These are phyloP conservation scores for Rosa multiflora DNA, from an alignment of 306 rosid genomes.

Conservation along the genomic window DNA sequence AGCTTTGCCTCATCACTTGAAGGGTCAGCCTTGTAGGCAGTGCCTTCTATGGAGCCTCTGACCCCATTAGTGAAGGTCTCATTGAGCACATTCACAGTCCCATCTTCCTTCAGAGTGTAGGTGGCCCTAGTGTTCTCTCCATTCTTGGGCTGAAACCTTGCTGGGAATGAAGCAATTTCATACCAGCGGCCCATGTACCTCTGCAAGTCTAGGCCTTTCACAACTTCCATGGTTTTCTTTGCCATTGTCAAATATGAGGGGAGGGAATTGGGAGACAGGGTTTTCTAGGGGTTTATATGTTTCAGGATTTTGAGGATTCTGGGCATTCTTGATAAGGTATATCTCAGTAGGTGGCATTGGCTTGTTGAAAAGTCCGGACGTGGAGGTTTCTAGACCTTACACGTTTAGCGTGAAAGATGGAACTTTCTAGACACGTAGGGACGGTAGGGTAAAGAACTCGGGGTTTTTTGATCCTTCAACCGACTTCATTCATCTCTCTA, in stretches of 20 bases:
- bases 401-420: neutral
- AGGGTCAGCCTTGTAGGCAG: slow-evolving; percentile 71
- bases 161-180: slow-evolving; percentile 87
- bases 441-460: neutral
- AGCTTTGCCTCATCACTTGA: slow-evolving; percentile 80
- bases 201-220: slow-evolving; percentile 51
- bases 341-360: neutral
- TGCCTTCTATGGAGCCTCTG: slow-evolving; percentile 58
- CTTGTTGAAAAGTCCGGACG: neutral
- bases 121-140: slow-evolving; percentile 86
- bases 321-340: slow-evolving; percentile 13
- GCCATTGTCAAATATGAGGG: slow-evolving; percentile 34
- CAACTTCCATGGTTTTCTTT: slow-evolving; percentile 62
- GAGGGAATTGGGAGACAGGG: neutral
- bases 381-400: slow-evolving; percentile 24
- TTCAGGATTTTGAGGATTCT: neutral
- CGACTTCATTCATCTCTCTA: too few species aligned
- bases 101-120: slow-evolving; percentile 61
- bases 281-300: neutral
- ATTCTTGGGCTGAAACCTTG: slow-evolving; percentile 58
- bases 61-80: slow-evolving; percentile 81
- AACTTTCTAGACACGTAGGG: neutral
- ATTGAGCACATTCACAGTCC: slow-evolving; percentile 67
- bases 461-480: neutral
- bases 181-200: slow-evolving; percentile 95